These are phyloP conservation scores for Solanum tarapatanum DNA, from an alignment of 257 asterid genomes.

Conservation along the genomic window DNA sequence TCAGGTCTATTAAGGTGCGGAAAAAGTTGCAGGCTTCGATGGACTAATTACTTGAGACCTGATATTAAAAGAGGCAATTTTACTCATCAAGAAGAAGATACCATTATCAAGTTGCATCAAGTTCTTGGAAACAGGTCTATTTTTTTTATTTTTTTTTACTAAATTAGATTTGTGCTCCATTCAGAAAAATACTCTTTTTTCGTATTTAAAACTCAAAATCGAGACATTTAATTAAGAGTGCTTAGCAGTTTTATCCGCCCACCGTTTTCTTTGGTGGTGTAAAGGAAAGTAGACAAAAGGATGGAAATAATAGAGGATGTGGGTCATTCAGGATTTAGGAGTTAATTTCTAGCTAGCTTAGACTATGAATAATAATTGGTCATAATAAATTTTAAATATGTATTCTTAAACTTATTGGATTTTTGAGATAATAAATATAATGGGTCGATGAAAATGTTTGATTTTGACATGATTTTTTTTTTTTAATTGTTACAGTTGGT, in stretches of 20 bases:
- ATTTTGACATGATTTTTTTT: not conserved
- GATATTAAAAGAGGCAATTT: constrained; percentile 57
- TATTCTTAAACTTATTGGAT: not conserved
- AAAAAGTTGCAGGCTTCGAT: constrained; percentile 64
- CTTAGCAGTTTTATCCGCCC: no score
- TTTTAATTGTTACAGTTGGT: constrained; percentile 6
- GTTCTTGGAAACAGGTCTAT: constrained; percentile 21
- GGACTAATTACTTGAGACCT: constrained; percentile 58
- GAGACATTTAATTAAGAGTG: not conserved
- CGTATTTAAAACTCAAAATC: no score
- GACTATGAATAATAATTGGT: not conserved
- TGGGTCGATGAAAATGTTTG: not conserved
- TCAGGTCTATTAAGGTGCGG: constrained; percentile 37
- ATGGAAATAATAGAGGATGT: not conserved
- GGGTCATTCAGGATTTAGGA: not conserved
- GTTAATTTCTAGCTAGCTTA: not conserved
- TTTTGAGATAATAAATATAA: not conserved
- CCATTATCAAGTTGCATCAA: constrained; percentile 31
- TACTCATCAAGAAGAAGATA: constrained; percentile 37
- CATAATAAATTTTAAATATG: not conserved
- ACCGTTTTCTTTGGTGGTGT: no score
- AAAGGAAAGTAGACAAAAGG: not conserved
- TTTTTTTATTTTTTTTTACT: not conserved
- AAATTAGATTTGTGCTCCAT: not conserved
- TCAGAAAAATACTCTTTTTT: no score